Evolutionary conservation across 2,329 filamentous ascomycete genomes (phyloP).

Genomic region (Aureobasidium sp.): DNA sequence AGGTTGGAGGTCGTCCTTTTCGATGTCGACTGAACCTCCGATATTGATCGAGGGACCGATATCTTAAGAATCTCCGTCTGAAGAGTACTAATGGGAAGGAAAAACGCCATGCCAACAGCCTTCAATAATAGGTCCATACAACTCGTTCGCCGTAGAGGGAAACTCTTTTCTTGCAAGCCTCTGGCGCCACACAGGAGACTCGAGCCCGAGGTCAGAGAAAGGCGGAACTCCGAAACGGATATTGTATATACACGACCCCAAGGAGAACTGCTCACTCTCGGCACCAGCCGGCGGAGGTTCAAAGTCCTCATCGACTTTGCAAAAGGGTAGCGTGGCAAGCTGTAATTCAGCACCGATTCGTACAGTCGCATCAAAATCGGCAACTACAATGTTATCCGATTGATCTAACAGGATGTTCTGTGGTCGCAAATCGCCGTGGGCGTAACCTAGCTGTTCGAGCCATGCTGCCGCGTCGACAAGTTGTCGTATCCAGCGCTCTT

Average conservation of each 20-base stretch:
- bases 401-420: background rate
- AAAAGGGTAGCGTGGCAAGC: background rate
- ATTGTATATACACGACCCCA: slow-evolving; percentile 5
- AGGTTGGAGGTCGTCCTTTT: background rate
- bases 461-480: background rate
- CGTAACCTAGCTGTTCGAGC: background rate
- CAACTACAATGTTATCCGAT: background rate
- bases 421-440: slow-evolving; percentile 1
- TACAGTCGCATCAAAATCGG: background rate
- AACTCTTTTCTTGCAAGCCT: background rate
- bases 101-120: background rate
- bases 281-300: background rate
- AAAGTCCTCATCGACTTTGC: background rate
- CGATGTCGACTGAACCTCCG: background rate
- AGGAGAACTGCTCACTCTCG: background rate
- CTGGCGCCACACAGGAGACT: background rate
- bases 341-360: background rate
- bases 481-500: slow-evolving; percentile 1
- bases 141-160: background rate
- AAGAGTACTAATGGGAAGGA: background rate
- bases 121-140: background rate
- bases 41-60: background rate
- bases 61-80: background rate
- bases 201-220: background rate
- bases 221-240: background rate